These are phyloP conservation scores for Calonectria pteridis DNA, from an alignment of 2,329 filamentous ascomycete species.

Conservation along the genomic window DNA sequence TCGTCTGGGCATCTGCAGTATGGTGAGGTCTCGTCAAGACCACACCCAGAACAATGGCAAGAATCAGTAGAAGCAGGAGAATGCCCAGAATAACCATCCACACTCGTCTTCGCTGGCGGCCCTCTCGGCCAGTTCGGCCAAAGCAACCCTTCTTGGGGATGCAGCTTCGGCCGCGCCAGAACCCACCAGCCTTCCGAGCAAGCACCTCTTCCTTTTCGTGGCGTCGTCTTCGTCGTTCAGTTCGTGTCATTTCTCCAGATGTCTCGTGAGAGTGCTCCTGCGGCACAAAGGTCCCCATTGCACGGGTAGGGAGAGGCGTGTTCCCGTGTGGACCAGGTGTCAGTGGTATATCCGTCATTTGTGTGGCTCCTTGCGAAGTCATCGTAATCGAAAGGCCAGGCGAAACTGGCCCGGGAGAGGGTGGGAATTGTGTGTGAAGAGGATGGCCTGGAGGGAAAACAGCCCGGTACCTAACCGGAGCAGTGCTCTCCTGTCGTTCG, in stretches of 20 bases:
- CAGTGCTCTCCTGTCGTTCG: slow-evolving; percentile 29
- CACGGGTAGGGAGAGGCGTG: slow-evolving; percentile 56
- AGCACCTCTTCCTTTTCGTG: slow-evolving; percentile 76
- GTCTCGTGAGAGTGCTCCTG: slow-evolving; percentile 58
- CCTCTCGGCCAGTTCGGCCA: slow-evolving; percentile 72
- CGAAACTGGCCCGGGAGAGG: slow-evolving; percentile 72
- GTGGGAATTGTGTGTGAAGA: slow-evolving; percentile 61
- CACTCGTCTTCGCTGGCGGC: slow-evolving; percentile 71
- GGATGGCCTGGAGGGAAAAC: slow-evolving; percentile 69
- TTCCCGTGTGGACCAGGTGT: slow-evolving; percentile 54
- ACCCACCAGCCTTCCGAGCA: slow-evolving; percentile 68
- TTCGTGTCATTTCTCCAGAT: slow-evolving; percentile 56
- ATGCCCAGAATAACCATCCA: slow-evolving; percentile 66
- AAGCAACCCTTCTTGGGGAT: slow-evolving; percentile 74
- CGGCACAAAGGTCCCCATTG: slow-evolving; percentile 60
- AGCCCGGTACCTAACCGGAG: slow-evolving; percentile 64
- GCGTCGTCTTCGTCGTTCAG: slow-evolving; percentile 65
- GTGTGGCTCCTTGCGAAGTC: slow-evolving; percentile 71
- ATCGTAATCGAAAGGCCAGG: slow-evolving; percentile 73
- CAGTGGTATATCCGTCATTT: slow-evolving; percentile 70
- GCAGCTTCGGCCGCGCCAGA: slow-evolving; percentile 76
- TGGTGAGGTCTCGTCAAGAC: slow-evolving; percentile 57
- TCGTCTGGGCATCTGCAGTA: slow-evolving; percentile 52
- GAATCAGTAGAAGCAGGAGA: slow-evolving; percentile 66
- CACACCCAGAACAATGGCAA: slow-evolving; percentile 70